Evolutionary conservation across 1,284 basidiomycete genomes (phyloP).

Genomic region (Apiotrichum montevideense): DNA sequence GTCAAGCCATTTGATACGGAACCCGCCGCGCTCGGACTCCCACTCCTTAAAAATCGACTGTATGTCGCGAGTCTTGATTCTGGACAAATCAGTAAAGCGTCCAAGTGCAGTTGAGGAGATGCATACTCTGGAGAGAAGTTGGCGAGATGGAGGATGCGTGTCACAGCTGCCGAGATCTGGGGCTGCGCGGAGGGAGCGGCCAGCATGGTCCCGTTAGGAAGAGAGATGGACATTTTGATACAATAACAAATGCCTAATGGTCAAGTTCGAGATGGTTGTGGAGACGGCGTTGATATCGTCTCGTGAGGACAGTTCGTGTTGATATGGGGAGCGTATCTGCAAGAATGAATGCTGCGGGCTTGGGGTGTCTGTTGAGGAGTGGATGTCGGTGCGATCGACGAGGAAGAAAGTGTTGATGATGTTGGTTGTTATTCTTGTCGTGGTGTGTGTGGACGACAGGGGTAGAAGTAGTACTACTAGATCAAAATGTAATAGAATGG

Average conservation of each 20-base stretch:
- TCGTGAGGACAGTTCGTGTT: no score
- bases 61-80: constrained; percentile 93
- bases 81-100: constrained; percentile 6
- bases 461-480: no score
- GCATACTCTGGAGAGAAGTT: constrained; percentile 76
- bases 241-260: not conserved
- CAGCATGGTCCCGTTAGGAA: constrained; percentile 42
- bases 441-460: no score
- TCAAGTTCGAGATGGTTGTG: not conserved
- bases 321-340: no score
- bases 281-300: no score
- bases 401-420: no score
- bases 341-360: no score
- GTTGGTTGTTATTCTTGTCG: no score
- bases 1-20: constrained; percentile 98
- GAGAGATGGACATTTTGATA: constrained; percentile 43
- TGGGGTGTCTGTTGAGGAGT: no score
- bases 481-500: no score
- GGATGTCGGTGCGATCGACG: no score
- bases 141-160: constrained; percentile 83
- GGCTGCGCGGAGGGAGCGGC: constrained; percentile 34
- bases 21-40: constrained; percentile 79
- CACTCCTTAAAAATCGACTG: constrained; percentile 84
- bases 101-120: not conserved
- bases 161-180: constrained; percentile 80